Base-by-base conservation (phyloP, 2,329 filamentous ascomycete genomes). In the Rhynchosporium secalis region DNA sequence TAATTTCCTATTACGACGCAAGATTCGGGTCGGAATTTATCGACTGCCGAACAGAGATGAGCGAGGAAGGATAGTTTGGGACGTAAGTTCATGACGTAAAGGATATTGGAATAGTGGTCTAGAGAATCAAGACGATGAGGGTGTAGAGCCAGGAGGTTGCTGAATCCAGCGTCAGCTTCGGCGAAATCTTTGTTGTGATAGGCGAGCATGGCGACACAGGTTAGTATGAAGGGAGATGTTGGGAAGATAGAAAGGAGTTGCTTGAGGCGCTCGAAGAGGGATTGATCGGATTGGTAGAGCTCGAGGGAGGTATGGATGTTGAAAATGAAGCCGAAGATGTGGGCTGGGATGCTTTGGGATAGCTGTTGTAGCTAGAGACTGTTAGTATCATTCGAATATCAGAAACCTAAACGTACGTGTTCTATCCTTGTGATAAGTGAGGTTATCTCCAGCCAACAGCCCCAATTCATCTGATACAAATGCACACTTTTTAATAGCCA, bases 1-100 rank as follows among this genome's bases (percentile, higher is more conserved):
- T 98, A 98, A 74, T 99, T 99, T 4, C 95, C 95, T 29, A 98
- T 89, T 0, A 98, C 94, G 59, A 96, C 96, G 73, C 95, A 98
- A 0, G 95, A 96, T 76, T 99, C 95, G 0, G 95, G 94, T 0
- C 95, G 88, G 76, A 99, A 99, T 72, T 94, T 96, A 80, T 99
- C 95, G 6, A 95, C 91, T 54, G 87, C 88, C 1, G 91, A 93
- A 70, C 95, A 96, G 10, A 97, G 81, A 71, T 97, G 93, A 0
- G 95, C 95, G 28, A 99, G 78, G 70, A 96, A 97, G 0, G 94
- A 93, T 28, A 99, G 82, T 72, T 96, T 96, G 0, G 95, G 92
- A 9, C 93, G 84, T 65, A 90, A 81, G 48, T 90, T 89, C 80
- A 98, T 89, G 36, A 99, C 94, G 73, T 97, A 98, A 13, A 99